These are phyloP conservation scores for Protea cynaroides DNA, from an alignment of 164 flowering plant species.

Conservation along the genomic window DNA sequence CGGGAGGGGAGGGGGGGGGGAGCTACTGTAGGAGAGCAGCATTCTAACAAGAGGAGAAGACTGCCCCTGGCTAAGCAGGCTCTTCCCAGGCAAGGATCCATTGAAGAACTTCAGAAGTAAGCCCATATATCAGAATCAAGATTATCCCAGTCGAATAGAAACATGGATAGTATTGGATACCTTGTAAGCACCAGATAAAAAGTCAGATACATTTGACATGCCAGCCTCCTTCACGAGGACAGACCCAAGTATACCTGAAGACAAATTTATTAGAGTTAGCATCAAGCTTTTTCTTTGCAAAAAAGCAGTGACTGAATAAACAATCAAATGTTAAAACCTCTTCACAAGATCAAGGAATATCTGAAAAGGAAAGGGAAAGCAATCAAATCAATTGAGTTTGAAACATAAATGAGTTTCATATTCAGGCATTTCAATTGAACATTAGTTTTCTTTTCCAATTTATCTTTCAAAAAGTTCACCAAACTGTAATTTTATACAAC, in stretches of 20 bases:
- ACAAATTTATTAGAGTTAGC: conserved; percentile 1
- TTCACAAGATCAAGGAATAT: neutral
- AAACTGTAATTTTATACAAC: neutral
- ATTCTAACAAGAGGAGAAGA: too few species aligned
- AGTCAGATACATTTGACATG: conserved; percentile 40
- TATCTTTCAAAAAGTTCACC: neutral
- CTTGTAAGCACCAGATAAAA: conserved; percentile 71
- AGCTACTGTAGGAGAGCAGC: too few species aligned
- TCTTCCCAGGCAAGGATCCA: too few species aligned
- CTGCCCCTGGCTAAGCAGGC: too few species aligned
- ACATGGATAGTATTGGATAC: conserved; percentile 60
- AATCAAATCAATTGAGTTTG: neutral
- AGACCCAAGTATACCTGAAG: conserved; percentile 69
- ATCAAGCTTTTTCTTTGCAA: neutral
- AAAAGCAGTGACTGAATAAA: neutral
- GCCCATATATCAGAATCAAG: neutral
- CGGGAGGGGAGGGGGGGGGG: too few species aligned
- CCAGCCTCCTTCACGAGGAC: conserved; percentile 69
- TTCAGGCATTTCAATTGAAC: neutral
- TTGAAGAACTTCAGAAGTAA: too few species aligned
- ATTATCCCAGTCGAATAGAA: neutral
- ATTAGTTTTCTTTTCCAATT: neutral
- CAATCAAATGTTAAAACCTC: neutral
- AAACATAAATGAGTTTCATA: neutral
- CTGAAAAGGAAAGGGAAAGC: neutral